Evolutionary conservation across 2,329 filamentous ascomycete genomes (phyloP).

Genomic region (Lojkania enalia): DNA sequence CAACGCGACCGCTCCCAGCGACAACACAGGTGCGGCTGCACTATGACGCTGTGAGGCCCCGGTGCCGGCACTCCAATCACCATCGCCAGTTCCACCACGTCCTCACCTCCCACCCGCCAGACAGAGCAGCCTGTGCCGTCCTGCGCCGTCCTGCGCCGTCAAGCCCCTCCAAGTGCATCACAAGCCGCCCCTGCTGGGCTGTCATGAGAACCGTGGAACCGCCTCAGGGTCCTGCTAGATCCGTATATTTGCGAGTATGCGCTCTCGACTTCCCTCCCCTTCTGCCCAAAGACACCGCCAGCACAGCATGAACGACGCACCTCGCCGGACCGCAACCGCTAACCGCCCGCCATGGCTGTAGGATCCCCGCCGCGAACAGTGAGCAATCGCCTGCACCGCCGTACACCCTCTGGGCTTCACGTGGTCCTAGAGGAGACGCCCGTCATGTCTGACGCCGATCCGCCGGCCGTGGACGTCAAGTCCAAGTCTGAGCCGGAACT

Average conservation of each 20-base stretch:
- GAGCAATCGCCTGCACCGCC: conserved; percentile 32
- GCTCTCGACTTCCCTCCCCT: conserved; percentile 14
- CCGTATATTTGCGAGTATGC: conserved; percentile 23
- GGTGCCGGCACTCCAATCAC: conserved; percentile 29
- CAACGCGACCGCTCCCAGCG: too few species aligned
- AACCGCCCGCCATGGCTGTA: conserved; percentile 35
- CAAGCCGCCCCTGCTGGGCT: conserved; percentile 20
- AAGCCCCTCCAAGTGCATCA: conserved; percentile 9
- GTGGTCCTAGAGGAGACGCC: conserved; percentile 35
- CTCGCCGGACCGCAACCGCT: conserved; percentile 21
- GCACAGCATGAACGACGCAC: conserved; percentile 3
- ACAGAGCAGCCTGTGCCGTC: neutral
- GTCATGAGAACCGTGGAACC: conserved; percentile 34
- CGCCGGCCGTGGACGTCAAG: conserved; percentile 18
- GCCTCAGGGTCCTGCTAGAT: conserved; percentile 17
- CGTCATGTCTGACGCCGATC: conserved; percentile 32
- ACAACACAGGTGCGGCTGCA: conserved; percentile 9
- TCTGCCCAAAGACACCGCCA: conserved; percentile 3
- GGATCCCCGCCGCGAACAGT: conserved; percentile 28
- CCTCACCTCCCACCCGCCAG: conserved; percentile 11
- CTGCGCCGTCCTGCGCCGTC: neutral
- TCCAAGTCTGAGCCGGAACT: conserved; percentile 38
- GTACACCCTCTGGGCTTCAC: conserved; percentile 32
- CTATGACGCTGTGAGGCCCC: conserved; percentile 25
- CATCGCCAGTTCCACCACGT: conserved; percentile 33